Evolutionary conservation across 78 protist genomes (phyloP).

Genomic region (Dictyostelium discoideum): dicty_2.7 NC_007090.3:2542001-2542500

Average conservation of each 20-base stretch:
- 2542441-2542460: not conserved
- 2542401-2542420: not conserved
- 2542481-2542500: not conserved
- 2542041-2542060: constrained; percentile 1
- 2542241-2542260: constrained; percentile 33
- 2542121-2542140: constrained; percentile 46
- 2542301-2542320: constrained; percentile 58
- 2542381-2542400: constrained; percentile 45
- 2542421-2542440: not conserved
- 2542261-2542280: constrained; percentile 35
- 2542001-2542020: not conserved
- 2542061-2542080: constrained; percentile 25
- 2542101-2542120: constrained; percentile 25
- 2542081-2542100: constrained; percentile 60
- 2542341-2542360: constrained; percentile 34
- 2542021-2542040: constrained; percentile 27
- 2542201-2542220: constrained; percentile 1
- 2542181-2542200: not conserved
- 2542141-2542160: constrained; percentile 75
- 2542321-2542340: constrained; percentile 57
- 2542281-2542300: constrained; percentile 39
- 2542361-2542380: constrained; percentile 73
- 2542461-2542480: not conserved
- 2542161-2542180: constrained; percentile 46
- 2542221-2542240: constrained; percentile 10